Evolutionary conservation across 352 stramenopile species (phyloP).

Genomic region (Phytophthora megakarya): DNA sequence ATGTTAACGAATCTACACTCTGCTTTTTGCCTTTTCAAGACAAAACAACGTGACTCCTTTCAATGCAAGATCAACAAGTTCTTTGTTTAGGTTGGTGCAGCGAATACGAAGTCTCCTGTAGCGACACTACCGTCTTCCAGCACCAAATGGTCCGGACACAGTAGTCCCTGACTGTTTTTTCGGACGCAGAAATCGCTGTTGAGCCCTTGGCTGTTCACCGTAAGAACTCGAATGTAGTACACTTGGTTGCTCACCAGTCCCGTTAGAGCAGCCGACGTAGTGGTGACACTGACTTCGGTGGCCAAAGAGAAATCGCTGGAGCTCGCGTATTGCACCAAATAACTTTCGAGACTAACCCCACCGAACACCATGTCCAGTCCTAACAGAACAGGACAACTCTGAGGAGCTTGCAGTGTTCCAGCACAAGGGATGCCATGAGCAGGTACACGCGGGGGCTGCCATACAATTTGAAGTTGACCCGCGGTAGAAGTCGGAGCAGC

Average conservation of each 20-base stretch:
- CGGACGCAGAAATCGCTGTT: conserved; percentile 76
- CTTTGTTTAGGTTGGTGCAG: conserved; percentile 39
- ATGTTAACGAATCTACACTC: no score
- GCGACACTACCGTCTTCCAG: conserved; percentile 67
- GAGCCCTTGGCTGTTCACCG: conserved; percentile 78
- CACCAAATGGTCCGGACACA: conserved; percentile 78
- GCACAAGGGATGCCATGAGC: conserved; percentile 73
- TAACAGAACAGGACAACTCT: conserved; percentile 61
- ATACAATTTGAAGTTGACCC: conserved; percentile 58
- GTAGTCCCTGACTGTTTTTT: conserved; percentile 52
- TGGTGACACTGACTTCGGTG: conserved; percentile 68
- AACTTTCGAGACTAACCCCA: conserved; percentile 89
- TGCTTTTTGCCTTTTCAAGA: no score
- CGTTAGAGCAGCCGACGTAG: conserved; percentile 59
- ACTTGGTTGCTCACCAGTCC: conserved; percentile 69
- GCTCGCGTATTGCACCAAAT: conserved; percentile 92
- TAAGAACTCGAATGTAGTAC: conserved; percentile 87
- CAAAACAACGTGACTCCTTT: no score
- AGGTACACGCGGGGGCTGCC: conserved; percentile 67
- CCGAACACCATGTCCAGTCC: conserved; percentile 91
- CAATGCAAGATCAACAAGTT: no score
- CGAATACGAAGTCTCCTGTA: conserved; percentile 56
- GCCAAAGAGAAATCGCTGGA: conserved; percentile 72
- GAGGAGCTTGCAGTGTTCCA: conserved; percentile 56
- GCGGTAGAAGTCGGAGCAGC: conserved; percentile 33